Conservation (phyloP, 495 filamentous ascomycete species). For the Clohesyomyces aquaticus region DNA sequence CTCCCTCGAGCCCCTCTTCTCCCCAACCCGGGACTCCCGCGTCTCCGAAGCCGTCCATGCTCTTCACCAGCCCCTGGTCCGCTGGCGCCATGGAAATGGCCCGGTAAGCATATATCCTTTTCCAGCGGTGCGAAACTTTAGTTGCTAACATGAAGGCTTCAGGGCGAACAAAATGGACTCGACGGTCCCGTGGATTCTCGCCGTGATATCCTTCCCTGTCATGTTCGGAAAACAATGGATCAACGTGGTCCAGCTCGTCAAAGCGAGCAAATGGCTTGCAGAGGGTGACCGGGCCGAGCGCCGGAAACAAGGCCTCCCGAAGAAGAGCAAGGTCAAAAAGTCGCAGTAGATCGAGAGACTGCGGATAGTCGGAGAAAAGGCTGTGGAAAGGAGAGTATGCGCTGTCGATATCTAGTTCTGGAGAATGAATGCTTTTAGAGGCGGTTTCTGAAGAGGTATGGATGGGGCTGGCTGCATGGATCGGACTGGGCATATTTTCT, state of each 20-base stretch:
- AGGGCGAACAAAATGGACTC: constrained; percentile 88
- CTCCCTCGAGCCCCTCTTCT: constrained; percentile 51
- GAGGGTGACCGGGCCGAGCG: constrained; percentile 75
- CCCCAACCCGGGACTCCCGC: constrained; percentile 69
- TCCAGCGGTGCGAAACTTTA: neutral
- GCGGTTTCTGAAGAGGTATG: no score
- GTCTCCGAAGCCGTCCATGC: constrained; percentile 62
- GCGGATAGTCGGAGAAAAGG: neutral
- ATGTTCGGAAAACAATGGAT: constrained; percentile 92
- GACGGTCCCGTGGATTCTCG: constrained; percentile 83
- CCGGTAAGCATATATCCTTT: constrained; percentile 46
- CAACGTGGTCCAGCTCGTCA: constrained; percentile 92
- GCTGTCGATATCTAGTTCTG: no score
- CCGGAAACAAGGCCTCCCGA: constrained; percentile 54
- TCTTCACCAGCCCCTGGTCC: constrained; percentile 84
- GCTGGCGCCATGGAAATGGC: constrained; percentile 91
- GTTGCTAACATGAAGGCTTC: neutral
- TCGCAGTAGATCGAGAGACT: constrained; percentile 19
- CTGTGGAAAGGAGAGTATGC: neutral
- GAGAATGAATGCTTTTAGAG: no score
- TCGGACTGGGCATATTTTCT: no score
- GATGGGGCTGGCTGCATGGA: no score
- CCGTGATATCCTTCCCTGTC: constrained; percentile 76
- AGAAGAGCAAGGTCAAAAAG: constrained; percentile 30
- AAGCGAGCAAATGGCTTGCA: constrained; percentile 88